Evolutionary conservation across 306 rosid genomes (phyloP), one percentile per base, ranked within the genome.

Genomic region (Cucurbita moschata): DNA sequence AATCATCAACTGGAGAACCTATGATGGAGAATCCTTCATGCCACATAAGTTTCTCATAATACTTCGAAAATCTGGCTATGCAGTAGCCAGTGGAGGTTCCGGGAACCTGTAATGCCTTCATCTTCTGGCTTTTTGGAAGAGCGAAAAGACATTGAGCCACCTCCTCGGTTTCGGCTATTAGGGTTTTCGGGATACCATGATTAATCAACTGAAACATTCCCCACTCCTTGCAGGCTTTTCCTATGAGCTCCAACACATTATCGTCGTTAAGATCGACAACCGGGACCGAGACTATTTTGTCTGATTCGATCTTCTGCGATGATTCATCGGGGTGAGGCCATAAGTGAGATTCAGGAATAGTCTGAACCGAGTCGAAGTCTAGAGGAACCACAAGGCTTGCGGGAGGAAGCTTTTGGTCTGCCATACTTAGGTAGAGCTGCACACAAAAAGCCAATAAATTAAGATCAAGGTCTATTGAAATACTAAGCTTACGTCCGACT

Each of bases 171-270:
- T 81, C 71, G 0, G 37, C 8, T 0, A 86, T 39, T 4, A 84
- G 78, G 44, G 55, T 47, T 11, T 26, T 6, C 4, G 84, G 78
- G 18, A 86, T 8, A 39, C 84, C 88, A 35, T 88, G 90, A 74
- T 82, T 81, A 72, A 69, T 82, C 63, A 82, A 76, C 23, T 79
- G 88, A 53, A 87, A 83, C 8, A 57, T 76, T 7, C 89, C 88
- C 88, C 85, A 84, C 30, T 69, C 23, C 72, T 82, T 77, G 9
- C 79, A 85, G 1, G 87, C 90, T 0, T 14, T 35, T n/a, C 77
- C 16, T 0, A 87, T 40, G 10, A 64, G 83, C 11, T 71, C 37
- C 5, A 57, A 19, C 8, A 81, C 88, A 16, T 64, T 78, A 2
- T 85, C 73, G 55, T 80, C 78, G 1, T 23, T 7, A 4, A 87